These are phyloP conservation scores for Yamadazyma atlantica DNA, from an alignment of 1,139 yeast genomes.

Conservation along the genomic window DNA sequence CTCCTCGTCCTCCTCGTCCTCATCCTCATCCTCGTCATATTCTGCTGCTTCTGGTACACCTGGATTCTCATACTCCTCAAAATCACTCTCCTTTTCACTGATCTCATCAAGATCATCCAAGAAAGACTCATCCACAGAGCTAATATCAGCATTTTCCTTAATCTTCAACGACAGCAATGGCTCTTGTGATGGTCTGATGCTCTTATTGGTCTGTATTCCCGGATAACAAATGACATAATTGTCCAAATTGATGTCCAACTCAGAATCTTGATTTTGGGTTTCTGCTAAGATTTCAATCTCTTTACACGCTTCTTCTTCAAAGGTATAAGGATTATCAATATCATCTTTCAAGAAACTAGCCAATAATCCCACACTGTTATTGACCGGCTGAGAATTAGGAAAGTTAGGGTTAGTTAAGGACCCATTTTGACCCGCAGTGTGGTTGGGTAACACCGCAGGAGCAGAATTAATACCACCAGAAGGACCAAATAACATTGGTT, in stretches of 20 bases:
- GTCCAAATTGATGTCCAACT: slow-evolving; percentile 15
- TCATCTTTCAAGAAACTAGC: slow-evolving; percentile 63
- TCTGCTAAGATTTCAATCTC: slow-evolving; percentile 33
- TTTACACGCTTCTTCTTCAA: slow-evolving; percentile 51
- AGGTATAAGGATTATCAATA: slow-evolving; percentile 55
- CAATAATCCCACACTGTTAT: slow-evolving; percentile 54
- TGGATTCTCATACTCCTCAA: slow-evolving; percentile 12
- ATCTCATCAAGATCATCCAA: slow-evolving; percentile 7
- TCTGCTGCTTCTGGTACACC: no score
- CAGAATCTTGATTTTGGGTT: slow-evolving; percentile 7
- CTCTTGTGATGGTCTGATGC: slow-evolving; percentile 4
- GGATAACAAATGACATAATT: slow-evolving; percentile 33
- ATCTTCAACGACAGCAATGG: slow-evolving; percentile 6
- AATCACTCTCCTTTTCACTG: slow-evolving; percentile 12
- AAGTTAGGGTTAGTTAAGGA: not conserved
- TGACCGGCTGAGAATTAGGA: slow-evolving; percentile 13
- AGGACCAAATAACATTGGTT: slow-evolving; percentile 79
- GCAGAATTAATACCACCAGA: slow-evolving; percentile 75
- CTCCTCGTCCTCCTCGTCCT: slow-evolving; percentile 14
- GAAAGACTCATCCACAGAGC: slow-evolving; percentile 3
- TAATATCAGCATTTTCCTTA: not conserved
- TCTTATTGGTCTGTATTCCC: slow-evolving; percentile 19
- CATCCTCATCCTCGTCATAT: slow-evolving; percentile 14
- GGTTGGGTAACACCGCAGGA: slow-evolving; percentile 28
- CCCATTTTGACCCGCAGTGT: slow-evolving; percentile 5